Evolutionary conservation across 2,329 filamentous ascomycete genomes (phyloP).

Genomic region (Fusarium irregulare): DNA sequence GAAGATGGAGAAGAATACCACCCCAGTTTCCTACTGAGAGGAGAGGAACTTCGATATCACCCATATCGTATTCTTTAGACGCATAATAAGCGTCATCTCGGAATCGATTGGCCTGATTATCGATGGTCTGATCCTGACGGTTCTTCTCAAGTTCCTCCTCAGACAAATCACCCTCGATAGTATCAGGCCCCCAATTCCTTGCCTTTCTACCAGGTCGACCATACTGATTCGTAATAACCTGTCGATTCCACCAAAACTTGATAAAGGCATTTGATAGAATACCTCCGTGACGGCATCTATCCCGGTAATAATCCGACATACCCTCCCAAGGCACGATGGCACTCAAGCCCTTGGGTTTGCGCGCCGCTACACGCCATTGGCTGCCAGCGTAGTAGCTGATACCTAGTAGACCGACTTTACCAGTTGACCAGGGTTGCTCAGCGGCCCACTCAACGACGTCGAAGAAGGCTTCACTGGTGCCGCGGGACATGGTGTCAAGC

Average conservation of each 20-base stretch:
- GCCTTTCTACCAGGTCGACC: slow-evolving; percentile 63
- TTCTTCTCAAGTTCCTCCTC: slow-evolving; percentile 63
- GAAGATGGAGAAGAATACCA: slow-evolving; percentile 74
- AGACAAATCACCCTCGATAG: slow-evolving; percentile 68
- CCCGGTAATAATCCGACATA: slow-evolving; percentile 66
- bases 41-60: slow-evolving; percentile 74
- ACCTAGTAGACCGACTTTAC: slow-evolving; percentile 61
- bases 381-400: slow-evolving; percentile 61
- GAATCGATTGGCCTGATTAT: slow-evolving; percentile 64
- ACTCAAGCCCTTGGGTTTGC: slow-evolving; percentile 58
- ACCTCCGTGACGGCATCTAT: slow-evolving; percentile 70
- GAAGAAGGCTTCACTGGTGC: slow-evolving; percentile 61
- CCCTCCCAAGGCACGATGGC: slow-evolving; percentile 64
- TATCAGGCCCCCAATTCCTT: slow-evolving; percentile 65
- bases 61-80: slow-evolving; percentile 72
- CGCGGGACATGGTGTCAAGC: slow-evolving; percentile 62
- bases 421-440: slow-evolving; percentile 57
- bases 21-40: slow-evolving; percentile 78
- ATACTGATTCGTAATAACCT: slow-evolving; percentile 69
- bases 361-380: slow-evolving; percentile 63
- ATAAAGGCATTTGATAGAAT: slow-evolving; percentile 71
- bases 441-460: slow-evolving; percentile 63
- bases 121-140: slow-evolving; percentile 59
- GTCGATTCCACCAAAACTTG: slow-evolving; percentile 45
- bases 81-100: slow-evolving; percentile 73